Base-by-base conservation (phyloP, 495 filamentous ascomycete species). In the Lophiostoma macrostomum region DNA sequence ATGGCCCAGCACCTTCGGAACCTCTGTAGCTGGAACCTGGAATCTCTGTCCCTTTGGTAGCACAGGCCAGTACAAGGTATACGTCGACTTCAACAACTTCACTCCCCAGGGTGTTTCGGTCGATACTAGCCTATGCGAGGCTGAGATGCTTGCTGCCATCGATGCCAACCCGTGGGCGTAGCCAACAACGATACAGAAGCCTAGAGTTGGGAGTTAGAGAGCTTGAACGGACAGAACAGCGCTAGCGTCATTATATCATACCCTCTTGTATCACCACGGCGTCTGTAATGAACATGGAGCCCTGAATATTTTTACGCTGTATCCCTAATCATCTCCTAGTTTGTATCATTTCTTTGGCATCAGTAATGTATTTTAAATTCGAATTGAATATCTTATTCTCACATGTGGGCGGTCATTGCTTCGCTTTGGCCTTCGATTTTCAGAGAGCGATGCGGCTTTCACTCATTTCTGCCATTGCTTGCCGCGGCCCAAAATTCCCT, bases 101-200 rank as follows among this genome's bases (percentile, higher is more conserved):
- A n/a, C 20, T 4, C 22, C 30, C 19, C 27, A 32, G 18, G 38
- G 29, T 30, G 24, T 30, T 31, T 5, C 12, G n/a, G 18, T 43
- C 16, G n/a, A 39, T 11, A 24, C 19, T n/a, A 18, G n/a, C 6
- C 3, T 47, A 5, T 53, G 41, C 32, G 19, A 35, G 13, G 5
- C 14, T 12, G 19, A 3, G 0, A 18, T 19, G 2, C 49, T 59
- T 14, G 49, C 49, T 29, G 49, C 56, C n/a, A 13, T 48, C 40
- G 48, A 59, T 28, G 39, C 39, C 32, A 48, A 59, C 25, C 56
- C 48, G 4, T 53, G 56, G 42, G 23, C 14, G 41, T 40, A 58
- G 38, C 37, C 35, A 34, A 29, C 28, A 1, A 6, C 12, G 12
- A 22, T 29, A 31, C 28, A 31, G 31, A 7, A 19, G 32, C 18